Conservation (phyloP, 495 filamentous ascomycete species). For the Eremomyces bilateralis region DNA sequence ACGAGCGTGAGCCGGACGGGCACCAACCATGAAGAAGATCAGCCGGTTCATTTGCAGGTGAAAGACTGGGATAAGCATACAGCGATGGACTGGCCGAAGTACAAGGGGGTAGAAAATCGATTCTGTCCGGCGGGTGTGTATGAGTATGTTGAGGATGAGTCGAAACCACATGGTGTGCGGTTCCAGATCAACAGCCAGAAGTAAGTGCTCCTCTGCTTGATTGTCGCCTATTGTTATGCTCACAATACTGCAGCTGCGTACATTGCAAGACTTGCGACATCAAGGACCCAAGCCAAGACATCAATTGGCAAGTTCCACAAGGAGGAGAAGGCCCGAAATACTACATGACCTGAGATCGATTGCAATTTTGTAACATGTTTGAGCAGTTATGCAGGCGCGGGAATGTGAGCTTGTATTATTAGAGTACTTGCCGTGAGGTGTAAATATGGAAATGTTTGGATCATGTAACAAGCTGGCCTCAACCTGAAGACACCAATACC, state of each 20-base stretch:
- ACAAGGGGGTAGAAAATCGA: conserved; percentile 86
- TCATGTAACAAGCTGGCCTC: too few relatives aligned
- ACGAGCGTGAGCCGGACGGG: conserved; percentile 85
- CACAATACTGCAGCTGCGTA: conserved; percentile 47
- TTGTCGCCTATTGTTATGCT: conserved; percentile 7
- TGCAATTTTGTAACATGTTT: not conserved
- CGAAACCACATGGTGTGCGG: conserved; percentile 58
- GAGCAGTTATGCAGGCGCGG: too few relatives aligned
- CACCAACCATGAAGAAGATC: conserved; percentile 97
- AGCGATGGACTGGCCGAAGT: conserved; percentile 58
- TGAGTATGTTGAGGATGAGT: conserved; percentile 86
- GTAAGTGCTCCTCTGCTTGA: conserved; percentile 33
- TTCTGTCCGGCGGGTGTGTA: conserved; percentile 99
- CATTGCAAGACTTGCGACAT: conserved; percentile 99
- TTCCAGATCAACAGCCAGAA: conserved; percentile 98
- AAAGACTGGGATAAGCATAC: conserved; percentile 85
- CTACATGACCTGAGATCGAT: conserved; percentile 46
- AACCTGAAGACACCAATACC: too few relatives aligned
- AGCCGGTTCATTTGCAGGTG: conserved; percentile 88
- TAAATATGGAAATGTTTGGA: too few relatives aligned
- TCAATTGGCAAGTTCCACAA: conserved; percentile 72
- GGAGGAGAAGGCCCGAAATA: conserved; percentile 96
- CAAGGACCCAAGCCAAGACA: conserved; percentile 89
- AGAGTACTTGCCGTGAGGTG: too few relatives aligned
- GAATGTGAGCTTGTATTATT: too few relatives aligned